Evolutionary conservation across 2,329 filamentous ascomycete species (phyloP).

Genomic region (Botrytis paeoniae): DNA sequence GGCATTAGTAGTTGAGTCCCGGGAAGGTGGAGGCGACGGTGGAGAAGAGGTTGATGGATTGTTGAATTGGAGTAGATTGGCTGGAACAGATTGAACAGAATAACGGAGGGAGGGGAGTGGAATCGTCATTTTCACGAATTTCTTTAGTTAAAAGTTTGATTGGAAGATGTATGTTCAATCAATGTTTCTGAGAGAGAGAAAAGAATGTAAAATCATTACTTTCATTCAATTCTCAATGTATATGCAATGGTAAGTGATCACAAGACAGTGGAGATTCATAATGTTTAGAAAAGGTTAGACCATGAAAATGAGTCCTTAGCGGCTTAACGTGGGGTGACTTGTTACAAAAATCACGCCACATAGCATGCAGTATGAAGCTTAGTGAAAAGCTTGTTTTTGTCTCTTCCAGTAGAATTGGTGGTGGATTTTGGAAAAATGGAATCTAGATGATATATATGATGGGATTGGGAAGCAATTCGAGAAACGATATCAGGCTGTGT

Average conservation of each 20-base stretch:
- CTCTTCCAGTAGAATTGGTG: not conserved
- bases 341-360: slow-evolving; percentile 19
- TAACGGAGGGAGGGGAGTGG: slow-evolving; percentile 14
- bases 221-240: not conserved
- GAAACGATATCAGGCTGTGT: not conserved
- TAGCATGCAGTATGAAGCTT: slow-evolving; percentile 11
- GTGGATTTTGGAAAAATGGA: not conserved
- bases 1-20: not conserved
- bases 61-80: slow-evolving; percentile 1
- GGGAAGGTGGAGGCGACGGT: slow-evolving; percentile 9
- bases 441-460: not conserved
- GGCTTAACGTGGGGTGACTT: slow-evolving; percentile 15
- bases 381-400: not conserved
- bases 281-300: not conserved
- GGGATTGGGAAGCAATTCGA: not conserved
- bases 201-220: not conserved
- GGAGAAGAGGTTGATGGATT: not conserved
- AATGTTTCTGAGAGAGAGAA: not conserved
- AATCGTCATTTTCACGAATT: slow-evolving; percentile 2
- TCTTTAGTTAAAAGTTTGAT: not conserved
- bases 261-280: slow-evolving; percentile 1
- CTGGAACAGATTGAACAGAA: slow-evolving; percentile 1
- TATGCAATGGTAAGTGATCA: not conserved
- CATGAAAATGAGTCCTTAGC: not conserved
- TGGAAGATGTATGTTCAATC: not conserved